These are phyloP conservation scores for Aotearoamyces nothofagi DNA, from an alignment of 2,329 filamentous ascomycete species.

Conservation along the genomic window DNA sequence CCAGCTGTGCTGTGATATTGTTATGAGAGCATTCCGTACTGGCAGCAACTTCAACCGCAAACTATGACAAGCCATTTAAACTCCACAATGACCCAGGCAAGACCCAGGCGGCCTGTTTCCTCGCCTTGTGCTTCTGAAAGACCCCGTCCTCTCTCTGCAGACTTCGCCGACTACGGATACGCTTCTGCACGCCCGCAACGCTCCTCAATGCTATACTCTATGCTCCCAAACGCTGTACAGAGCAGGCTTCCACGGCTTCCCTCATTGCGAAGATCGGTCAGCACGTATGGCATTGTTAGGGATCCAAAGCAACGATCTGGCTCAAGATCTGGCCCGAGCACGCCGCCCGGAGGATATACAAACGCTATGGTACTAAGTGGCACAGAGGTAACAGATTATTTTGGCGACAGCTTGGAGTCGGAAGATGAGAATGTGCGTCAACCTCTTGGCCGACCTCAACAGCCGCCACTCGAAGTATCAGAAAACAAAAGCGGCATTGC, in stretches of 20 bases:
- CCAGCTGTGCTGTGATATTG: too few species aligned
- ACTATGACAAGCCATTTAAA: too few species aligned
- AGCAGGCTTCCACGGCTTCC: slow-evolving; percentile 33
- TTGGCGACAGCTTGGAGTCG: slow-evolving; percentile 2
- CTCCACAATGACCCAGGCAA: too few species aligned
- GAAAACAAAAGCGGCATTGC: slow-evolving; percentile 23
- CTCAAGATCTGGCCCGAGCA: slow-evolving; percentile 17
- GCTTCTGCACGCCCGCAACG: slow-evolving; percentile 1
- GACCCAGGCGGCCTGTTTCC: too few species aligned
- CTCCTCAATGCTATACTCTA: slow-evolving; percentile 33
- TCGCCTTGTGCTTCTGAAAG: too few species aligned
- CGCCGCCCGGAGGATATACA: slow-evolving; percentile 11
- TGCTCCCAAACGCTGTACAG: slow-evolving; percentile 36
- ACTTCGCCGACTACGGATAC: slow-evolving; percentile 3
- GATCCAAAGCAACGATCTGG: slow-evolving; percentile 8
- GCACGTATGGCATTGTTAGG: slow-evolving; percentile 10
- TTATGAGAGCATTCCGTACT: too few species aligned
- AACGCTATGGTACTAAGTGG: slow-evolving; percentile 11
- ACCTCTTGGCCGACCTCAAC: background rate
- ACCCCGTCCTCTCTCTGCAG: slow-evolving; percentile 2
- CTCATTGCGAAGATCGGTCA: slow-evolving; percentile 29
- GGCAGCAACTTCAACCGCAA: too few species aligned
- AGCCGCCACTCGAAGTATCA: slow-evolving; percentile 5
- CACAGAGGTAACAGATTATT: slow-evolving; percentile 6
- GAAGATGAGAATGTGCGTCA: background rate